These are phyloP conservation scores for Exobasidium cylindrosporum DNA, from an alignment of 1,284 basidiomycete genomes.

Conservation along the genomic window DNA sequence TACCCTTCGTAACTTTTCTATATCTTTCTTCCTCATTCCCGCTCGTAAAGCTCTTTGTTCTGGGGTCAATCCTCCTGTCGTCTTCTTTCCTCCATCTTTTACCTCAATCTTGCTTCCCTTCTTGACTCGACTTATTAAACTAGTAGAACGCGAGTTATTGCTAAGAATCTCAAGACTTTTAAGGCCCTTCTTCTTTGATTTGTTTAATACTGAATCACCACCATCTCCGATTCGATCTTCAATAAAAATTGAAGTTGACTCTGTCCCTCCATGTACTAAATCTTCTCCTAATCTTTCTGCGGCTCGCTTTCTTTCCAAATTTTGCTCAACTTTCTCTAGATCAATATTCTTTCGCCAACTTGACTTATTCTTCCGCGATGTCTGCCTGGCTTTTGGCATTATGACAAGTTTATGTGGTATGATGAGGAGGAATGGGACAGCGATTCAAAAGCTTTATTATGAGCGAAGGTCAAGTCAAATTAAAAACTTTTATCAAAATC, in stretches of 20 bases:
- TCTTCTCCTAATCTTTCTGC: slow-evolving; percentile 11
- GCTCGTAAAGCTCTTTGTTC: slow-evolving; percentile 3
- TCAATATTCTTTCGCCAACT: slow-evolving; percentile 77
- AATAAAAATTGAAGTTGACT: slow-evolving; percentile 15
- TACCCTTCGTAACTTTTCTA: slow-evolving; percentile 15
- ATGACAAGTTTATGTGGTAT: too few relatives aligned
- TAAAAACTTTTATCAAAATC: too few relatives aligned
- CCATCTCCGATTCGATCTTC: slow-evolving; percentile 18
- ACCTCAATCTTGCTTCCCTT: neutral
- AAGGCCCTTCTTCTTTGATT: slow-evolving; percentile 3
- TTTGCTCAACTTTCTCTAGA: slow-evolving; percentile 11
- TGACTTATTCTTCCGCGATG: slow-evolving; percentile 81
- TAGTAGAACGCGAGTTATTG: slow-evolving; percentile 11
- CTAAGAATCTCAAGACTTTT: slow-evolving; percentile 15
- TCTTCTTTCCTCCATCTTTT: neutral
- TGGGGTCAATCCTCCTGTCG: neutral
- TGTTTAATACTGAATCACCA: neutral
- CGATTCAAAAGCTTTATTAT: too few relatives aligned
- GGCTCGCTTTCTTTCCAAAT: slow-evolving; percentile 14
- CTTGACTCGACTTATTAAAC: slow-evolving; percentile 8
- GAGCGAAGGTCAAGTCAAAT: too few relatives aligned
- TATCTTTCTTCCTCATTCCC: slow-evolving; percentile 17
- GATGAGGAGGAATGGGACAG: too few relatives aligned
- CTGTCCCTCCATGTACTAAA: neutral
- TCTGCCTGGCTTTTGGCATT: slow-evolving; percentile 46